A percentile compares a stretch with the other conserved stretches of the same genome.
phyloP scores from a whole-genome alignment of 495 filamentous ascomycete species.

The Collariella sp. region DNA sequence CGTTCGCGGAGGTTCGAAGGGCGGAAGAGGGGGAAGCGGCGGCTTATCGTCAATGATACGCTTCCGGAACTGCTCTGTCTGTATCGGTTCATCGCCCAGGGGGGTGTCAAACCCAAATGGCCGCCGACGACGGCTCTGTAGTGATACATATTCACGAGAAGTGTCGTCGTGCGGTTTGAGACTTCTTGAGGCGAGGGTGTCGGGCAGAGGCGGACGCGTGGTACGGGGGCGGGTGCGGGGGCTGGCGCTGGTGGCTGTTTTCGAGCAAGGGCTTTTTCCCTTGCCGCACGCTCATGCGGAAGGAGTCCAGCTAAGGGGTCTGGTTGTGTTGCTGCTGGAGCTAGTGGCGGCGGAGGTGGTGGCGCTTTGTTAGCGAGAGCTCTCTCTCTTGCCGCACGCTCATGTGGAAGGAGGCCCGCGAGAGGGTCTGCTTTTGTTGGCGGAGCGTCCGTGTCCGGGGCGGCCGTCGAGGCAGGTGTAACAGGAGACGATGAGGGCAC shows the following conservation, averaged over 20 bases:
- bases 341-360: background rate
- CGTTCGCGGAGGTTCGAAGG: background rate
- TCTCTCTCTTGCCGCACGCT: constrained; percentile 14
- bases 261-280: constrained; percentile 2
- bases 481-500: background rate
- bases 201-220: too few species aligned
- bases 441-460: background rate
- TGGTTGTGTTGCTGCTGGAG: too few species aligned
- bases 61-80: background rate
- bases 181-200: background rate
- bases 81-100: background rate
- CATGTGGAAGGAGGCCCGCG: constrained; percentile 17
- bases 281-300: constrained; percentile 17
- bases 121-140: background rate
- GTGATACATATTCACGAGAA: background rate
- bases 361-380: background rate
- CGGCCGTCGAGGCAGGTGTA: background rate
- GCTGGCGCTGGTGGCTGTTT: background rate
- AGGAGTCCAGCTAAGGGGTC: constrained; percentile 10
- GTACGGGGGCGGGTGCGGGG: background rate
- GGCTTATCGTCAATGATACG: background rate
- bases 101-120: background rate
- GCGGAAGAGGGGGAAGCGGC: background rate
- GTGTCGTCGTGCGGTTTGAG: background rate
- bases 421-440: background rate